A percentile compares a stretch with the other conserved stretches of the same genome.
Evolutionary conservation across 495 filamentous ascomycete species (phyloP).

Genomic region (Talaromyces trachyspermus): DNA sequence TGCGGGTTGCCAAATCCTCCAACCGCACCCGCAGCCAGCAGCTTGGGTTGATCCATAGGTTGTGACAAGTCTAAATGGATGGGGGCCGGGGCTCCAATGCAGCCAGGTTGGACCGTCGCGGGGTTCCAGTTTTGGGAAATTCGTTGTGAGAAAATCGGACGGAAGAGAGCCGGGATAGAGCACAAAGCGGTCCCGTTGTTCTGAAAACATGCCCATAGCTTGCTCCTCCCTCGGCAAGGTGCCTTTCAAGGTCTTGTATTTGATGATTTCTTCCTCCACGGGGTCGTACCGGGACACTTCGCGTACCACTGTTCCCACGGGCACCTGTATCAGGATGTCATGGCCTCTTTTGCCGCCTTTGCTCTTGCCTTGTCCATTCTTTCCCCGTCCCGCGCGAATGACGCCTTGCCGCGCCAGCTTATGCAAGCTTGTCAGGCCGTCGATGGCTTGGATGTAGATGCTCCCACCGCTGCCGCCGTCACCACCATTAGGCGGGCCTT

Average conservation of each 20-base stretch:
- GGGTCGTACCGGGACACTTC: conserved; percentile 77
- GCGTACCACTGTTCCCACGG: conserved; percentile 83
- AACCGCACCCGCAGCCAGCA: conserved; percentile 84
- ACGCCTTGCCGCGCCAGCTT: conserved; percentile 75
- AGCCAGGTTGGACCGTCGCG: conserved; percentile 47
- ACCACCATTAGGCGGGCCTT: conserved; percentile 94
- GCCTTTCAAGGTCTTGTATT: conserved; percentile 17
- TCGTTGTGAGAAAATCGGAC: conserved; percentile 53
- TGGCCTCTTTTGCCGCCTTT: conserved; percentile 74
- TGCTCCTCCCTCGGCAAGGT: conserved; percentile 24
- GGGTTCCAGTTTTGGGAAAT: conserved; percentile 52
- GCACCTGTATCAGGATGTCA: conserved; percentile 82
- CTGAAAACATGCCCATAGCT: conserved; percentile 20
- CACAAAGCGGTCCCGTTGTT: conserved; percentile 66
- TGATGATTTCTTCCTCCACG: conserved; percentile 52
- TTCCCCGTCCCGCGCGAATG: conserved; percentile 71
- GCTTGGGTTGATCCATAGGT: conserved; percentile 72
- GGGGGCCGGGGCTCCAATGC: conserved; percentile 60
- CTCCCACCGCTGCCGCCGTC: conserved; percentile 88
- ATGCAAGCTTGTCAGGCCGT: conserved; percentile 83
- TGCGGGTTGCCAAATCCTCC: conserved; percentile 93
- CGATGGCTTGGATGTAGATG: conserved; percentile 89
- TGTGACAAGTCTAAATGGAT: conserved; percentile 75
- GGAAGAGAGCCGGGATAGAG: conserved; percentile 70
- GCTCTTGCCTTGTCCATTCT: conserved; percentile 77